These are phyloP conservation scores for Psilocybe subaeruginosa DNA, from an alignment of 768 basidiomycete species.

Conservation along the genomic window DNA sequence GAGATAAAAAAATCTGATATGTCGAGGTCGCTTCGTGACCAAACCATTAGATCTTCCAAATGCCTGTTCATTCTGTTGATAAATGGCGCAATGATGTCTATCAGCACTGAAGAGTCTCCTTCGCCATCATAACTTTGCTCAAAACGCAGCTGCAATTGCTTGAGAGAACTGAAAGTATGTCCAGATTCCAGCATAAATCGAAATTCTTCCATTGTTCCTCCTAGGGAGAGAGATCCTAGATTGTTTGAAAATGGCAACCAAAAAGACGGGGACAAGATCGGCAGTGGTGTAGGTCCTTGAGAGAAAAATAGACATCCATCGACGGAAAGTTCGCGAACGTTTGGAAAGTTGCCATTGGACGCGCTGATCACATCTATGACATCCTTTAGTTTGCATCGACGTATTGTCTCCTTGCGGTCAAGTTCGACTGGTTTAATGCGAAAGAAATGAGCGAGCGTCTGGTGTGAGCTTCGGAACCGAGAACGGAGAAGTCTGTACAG, in stretches of 20 bases:
- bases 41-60: background rate
- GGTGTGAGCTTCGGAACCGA: background rate
- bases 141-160: background rate
- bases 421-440: background rate
- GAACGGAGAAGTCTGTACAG: background rate
- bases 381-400: background rate
- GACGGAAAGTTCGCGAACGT: conserved; percentile 1
- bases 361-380: background rate
- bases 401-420: background rate
- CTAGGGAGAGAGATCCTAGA: background rate
- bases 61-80: background rate
- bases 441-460: background rate
- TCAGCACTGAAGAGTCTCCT: background rate
- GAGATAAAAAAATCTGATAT: background rate
- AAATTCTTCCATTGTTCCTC: background rate
- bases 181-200: background rate
- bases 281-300: background rate
- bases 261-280: background rate
- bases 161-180: background rate
- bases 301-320: background rate
- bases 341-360: background rate
- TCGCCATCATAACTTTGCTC: background rate
- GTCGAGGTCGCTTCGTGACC: background rate
- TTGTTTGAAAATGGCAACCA: background rate
- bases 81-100: background rate